Base-by-base conservation (phyloP, 2,329 filamentous ascomycete genomes). In the Cucurbitaria berberidis region DNA sequence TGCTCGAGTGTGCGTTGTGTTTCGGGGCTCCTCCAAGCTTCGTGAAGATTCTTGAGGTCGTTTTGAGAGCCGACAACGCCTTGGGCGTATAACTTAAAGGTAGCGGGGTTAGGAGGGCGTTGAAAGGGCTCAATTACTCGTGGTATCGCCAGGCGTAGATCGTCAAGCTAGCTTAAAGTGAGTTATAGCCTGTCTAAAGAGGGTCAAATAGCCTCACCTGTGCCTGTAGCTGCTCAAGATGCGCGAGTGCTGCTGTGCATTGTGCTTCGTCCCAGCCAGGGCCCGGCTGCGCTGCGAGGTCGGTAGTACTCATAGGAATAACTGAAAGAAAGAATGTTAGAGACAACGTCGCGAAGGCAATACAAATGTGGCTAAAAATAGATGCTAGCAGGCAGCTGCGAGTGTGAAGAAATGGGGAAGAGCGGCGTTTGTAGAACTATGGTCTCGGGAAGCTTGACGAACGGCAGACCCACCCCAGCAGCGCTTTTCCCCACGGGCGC, bases 221-320 rank as follows among this genome's bases (percentile, higher is more conserved):
- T 36, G 74, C 67, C 57, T 80, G 76, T 3, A 81, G 68, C 35
- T 68, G 63, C 58, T 79, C 77, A 18, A 81, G 69, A 40, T 76
- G 73, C 29, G 76, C 76, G 35, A 82, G 76, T 2, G 77, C 77
- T 51, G 71, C 69, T 61, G 70, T 72, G 56, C 73, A 75, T 51
- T 74, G 72, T 41, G 67, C 66, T 63, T 78, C 76, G 46, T 76
- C 74, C 74, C 74, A 77, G 34, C 50, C 64, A 19, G 55, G 57
- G 43, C 48, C 58, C 5, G 60, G 53, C 49, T 63, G 59, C 44
- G 49, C 48, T 42, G 60, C 40, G 13, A 43, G 34, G 5, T 64
- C 59, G 24, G 54, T 16, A 11, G 51, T 50, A 34, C 49, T 55
- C 67, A 70, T 70, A 40, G 15, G 11, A 41, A 51, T 48, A 35